Base-by-base conservation (phyloP, 805 yeast genomes). In the Jamesozyma gamospora region DNA sequence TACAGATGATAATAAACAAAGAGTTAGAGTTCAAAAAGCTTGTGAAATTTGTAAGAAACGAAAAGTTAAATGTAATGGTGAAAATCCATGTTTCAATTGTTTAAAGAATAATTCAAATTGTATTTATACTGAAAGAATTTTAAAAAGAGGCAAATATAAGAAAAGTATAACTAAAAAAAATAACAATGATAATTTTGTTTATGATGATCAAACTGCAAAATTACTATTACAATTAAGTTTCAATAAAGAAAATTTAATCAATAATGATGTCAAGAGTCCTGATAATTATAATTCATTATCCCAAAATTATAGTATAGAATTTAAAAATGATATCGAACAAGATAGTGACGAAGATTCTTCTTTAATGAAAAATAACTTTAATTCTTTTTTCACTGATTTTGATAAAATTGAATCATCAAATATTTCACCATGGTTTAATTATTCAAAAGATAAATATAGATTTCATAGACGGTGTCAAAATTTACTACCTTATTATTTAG, bases 381-480 rank as follows among this genome's bases (percentile, higher is more conserved):
- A 36, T 25, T 15, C 10, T 6, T 17, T 12, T 27, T 34, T 34
- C n/a, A 14, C 36, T 12, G 17, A 24, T n/a, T 13, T 24, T 25
- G 28, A 21, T 34, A 16, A 24, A 13, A 27, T 24, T 21, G 21
- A 14, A 8, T 14, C 26, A 4, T 24, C 32, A 25, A 11, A 31
- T n/a, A 11, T 26, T 11, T 51, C 55, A 4, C 58, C 56, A 2
- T 53, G 55, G 54, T 52, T 50, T 37, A 52, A 65, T 9, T 59
- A 56, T 41, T 62, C 65, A 17, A 42, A 49, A 16, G 58, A 59
- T 36, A 73, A 73, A 48, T 71, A 73, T 65, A 58, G 77, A 32
- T 67, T 63, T 40, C 65, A 64, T 49, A 58, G 72, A 38, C 55
- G 77, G 13, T 69, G 65, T 49, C 77, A 71, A 41, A 65, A 65